Evolutionary conservation across 106 monocot genomes (phyloP).

Genomic region (Narthecium ossifragum): DNA sequence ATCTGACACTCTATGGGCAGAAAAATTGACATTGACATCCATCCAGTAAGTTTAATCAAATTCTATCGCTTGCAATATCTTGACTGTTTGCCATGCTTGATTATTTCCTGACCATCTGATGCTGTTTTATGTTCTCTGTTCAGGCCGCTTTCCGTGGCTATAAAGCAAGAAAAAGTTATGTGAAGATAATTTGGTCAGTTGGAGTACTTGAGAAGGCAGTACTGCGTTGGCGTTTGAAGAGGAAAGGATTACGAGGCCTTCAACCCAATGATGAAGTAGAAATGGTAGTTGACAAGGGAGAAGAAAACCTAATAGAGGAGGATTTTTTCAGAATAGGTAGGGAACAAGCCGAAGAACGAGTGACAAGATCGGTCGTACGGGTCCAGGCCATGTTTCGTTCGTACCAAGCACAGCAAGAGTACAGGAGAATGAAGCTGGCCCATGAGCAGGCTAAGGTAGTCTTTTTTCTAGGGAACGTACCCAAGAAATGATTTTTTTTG

Average conservation of each 20-base stretch:
- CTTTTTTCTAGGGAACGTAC: background rate
- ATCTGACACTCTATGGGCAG: too few species aligned
- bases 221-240: constrained; percentile 83
- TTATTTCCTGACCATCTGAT: background rate
- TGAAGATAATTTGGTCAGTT: constrained; percentile 84
- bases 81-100: too few species aligned
- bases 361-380: constrained; percentile 68
- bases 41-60: too few species aligned
- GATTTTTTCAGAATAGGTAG: constrained; percentile 69
- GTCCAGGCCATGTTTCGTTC: constrained; percentile 97
- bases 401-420: constrained; percentile 87
- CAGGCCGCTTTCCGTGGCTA: constrained; percentile 83
- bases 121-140: background rate
- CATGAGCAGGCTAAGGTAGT: constrained; percentile 65
- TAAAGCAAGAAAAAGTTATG: constrained; percentile 62
- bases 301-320: constrained; percentile 54
- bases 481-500: background rate
- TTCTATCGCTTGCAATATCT: too few species aligned
- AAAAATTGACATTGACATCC: too few species aligned
- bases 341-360: constrained; percentile 85
- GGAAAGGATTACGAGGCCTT: constrained; percentile 80
- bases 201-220: constrained; percentile 94
- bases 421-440: constrained; percentile 71
- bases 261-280: constrained; percentile 23
- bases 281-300: constrained; percentile 20